phyloP scores from a whole-genome alignment of 2,329 filamentous ascomycete species.

The Xylariomycetidae sp. region DNA sequence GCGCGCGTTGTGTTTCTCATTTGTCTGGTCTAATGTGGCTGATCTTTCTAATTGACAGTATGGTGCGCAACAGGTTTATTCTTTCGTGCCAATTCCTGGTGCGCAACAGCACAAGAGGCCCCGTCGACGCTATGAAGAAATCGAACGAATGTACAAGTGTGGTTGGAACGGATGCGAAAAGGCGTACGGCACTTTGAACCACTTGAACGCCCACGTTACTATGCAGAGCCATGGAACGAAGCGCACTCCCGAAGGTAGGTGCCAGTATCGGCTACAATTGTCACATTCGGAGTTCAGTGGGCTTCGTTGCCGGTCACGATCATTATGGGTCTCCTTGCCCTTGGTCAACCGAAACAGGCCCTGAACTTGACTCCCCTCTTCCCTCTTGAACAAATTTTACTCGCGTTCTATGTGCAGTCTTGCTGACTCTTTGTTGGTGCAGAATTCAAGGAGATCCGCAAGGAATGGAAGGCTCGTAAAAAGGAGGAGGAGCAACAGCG shows the following conservation, averaged over 20 bases:
- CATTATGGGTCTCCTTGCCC: too few relatives aligned
- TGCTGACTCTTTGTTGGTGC: slow-evolving; percentile 25
- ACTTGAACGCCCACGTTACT: slow-evolving; percentile 95
- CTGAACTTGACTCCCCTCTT: too few relatives aligned
- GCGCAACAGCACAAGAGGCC: slow-evolving; percentile 97
- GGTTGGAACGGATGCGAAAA: slow-evolving; percentile 98
- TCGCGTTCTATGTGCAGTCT: too few relatives aligned
- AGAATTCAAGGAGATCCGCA: slow-evolving; percentile 99
- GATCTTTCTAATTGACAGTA: slow-evolving; percentile 30
- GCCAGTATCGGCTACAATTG: too few relatives aligned
- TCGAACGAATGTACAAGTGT: slow-evolving; percentile 99
- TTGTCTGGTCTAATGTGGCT: slow-evolving; percentile 18
- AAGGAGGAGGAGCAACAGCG: slow-evolving; percentile 93
- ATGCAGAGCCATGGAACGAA: slow-evolving; percentile 97
- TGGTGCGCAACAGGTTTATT: slow-evolving; percentile 70
- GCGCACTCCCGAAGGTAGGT: slow-evolving; percentile 91
- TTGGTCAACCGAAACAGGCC: too few relatives aligned
- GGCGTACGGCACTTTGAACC: slow-evolving; percentile 94
- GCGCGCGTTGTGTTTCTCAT: slow-evolving; percentile 5
- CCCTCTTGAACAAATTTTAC: too few relatives aligned
- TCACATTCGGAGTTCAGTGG: not conserved
- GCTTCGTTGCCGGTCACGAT: not conserved
- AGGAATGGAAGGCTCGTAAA: slow-evolving; percentile 98
- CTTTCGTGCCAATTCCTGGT: slow-evolving; percentile 94
- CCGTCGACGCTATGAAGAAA: slow-evolving; percentile 90